A percentile compares a stretch with the other conserved stretches of the same genome.
These are phyloP conservation scores for Boletus sp. DNA, from an alignment of 1,284 basidiomycete genomes.

Conservation along the genomic window DNA sequence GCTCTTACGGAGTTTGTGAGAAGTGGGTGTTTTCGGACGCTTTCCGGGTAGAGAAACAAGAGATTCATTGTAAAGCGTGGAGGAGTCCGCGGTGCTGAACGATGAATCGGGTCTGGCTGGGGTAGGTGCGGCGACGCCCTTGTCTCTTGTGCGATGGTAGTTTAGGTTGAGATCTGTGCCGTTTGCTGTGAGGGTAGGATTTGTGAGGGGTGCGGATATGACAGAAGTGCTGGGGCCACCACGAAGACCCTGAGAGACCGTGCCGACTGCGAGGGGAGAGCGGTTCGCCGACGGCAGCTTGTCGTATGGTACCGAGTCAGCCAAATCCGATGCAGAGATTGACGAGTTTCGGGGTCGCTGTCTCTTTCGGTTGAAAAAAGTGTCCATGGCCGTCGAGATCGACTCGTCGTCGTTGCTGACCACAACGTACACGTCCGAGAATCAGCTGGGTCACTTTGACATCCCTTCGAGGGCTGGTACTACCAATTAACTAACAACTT, in stretches of 20 bases:
- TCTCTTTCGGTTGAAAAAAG: conserved; percentile 47
- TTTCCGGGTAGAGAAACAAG: conserved; percentile 41
- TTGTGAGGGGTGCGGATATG: conserved; percentile 80
- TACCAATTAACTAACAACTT: neutral
- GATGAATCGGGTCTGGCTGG: conserved; percentile 52
- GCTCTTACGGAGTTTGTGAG: conserved; percentile 53
- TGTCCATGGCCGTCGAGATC: conserved; percentile 35
- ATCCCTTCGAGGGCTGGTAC: conserved; percentile 10
- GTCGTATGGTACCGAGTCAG: conserved; percentile 76
- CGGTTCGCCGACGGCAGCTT: conserved; percentile 57
- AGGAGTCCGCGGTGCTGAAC: conserved; percentile 58
- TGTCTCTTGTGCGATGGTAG: conserved; percentile 56
- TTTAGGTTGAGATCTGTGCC: conserved; percentile 73
- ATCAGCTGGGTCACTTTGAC: conserved; percentile 17
- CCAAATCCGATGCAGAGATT: conserved; percentile 46
- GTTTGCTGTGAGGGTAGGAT: conserved; percentile 68
- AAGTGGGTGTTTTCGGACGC: conserved; percentile 42
- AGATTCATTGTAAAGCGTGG: conserved; percentile 59
- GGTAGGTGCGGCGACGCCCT: conserved; percentile 43
- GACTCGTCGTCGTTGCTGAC: conserved; percentile 19
- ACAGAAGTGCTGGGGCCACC: conserved; percentile 37
- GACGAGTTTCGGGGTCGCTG: conserved; percentile 53
- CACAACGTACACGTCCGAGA: conserved; percentile 16
- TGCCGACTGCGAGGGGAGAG: conserved; percentile 61
- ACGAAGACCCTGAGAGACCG: conserved; percentile 59